Conservation (phyloP, 495 filamentous ascomycete genomes). For the Tuber umbilicatum region DNA sequence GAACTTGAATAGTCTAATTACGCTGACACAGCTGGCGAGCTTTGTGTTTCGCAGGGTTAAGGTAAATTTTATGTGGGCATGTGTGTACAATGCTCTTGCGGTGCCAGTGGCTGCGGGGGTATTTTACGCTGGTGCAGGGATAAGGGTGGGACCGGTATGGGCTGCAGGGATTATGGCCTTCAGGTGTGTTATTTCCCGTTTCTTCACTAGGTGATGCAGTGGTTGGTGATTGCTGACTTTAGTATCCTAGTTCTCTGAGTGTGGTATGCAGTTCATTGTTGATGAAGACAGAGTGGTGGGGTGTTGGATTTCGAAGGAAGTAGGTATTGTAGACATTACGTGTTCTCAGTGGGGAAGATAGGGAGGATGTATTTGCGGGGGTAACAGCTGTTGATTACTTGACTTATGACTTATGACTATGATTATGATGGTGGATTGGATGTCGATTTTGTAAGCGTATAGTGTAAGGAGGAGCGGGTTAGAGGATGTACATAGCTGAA, state of each 20-base stretch:
- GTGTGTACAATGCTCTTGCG: slow-evolving; percentile 69
- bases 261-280: slow-evolving; percentile 64
- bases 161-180: slow-evolving; percentile 73
- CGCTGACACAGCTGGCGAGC: slow-evolving; percentile 60
- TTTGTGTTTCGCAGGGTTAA: slow-evolving; percentile 69
- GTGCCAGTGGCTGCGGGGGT: slow-evolving; percentile 74
- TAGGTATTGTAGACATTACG: slow-evolving; percentile 3
- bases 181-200: slow-evolving; percentile 46
- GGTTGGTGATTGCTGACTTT: neutral
- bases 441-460: neutral
- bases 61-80: slow-evolving; percentile 80
- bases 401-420: neutral
- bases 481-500: neutral
- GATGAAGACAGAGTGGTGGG: slow-evolving; percentile 49
- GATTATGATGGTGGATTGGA: neutral
- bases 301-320: slow-evolving; percentile 46
- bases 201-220: neutral
- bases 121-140: slow-evolving; percentile 52
- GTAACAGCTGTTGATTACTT: neutral
- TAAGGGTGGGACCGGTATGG: slow-evolving; percentile 10
- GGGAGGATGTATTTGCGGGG: neutral
- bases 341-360: neutral
- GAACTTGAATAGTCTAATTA: slow-evolving; percentile 60
- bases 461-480: neutral
- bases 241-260: slow-evolving; percentile 50